Evolutionary conservation across 1,284 basidiomycete species (phyloP).

Genomic region (Ceratobasidium sp.): DNA sequence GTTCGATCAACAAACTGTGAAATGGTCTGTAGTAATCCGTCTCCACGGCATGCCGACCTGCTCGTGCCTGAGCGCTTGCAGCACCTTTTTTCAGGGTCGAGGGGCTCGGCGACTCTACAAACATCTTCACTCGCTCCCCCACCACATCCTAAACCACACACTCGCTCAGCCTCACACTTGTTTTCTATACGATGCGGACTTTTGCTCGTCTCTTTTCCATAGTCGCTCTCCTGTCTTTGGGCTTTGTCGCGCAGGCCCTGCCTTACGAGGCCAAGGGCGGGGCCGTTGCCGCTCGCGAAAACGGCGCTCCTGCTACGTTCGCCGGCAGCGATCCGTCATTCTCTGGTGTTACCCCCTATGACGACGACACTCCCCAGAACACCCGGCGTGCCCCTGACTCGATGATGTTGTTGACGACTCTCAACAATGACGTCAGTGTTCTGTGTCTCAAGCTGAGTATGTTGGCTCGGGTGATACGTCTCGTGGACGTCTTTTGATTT

Average conservation of each 20-base stretch:
- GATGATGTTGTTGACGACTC: too few species aligned
- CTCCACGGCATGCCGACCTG: too few species aligned
- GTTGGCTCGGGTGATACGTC: background rate
- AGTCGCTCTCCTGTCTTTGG: background rate
- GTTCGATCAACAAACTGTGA: too few species aligned
- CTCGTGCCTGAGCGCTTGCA: too few species aligned
- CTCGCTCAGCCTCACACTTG: background rate
- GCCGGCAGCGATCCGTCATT: background rate
- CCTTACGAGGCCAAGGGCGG: background rate
- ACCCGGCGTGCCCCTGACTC: background rate
- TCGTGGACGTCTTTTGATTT: background rate
- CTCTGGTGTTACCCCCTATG: background rate
- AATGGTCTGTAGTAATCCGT: too few species aligned
- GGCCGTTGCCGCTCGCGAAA: background rate
- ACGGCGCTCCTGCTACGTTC: background rate
- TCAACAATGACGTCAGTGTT: background rate
- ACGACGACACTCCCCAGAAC: background rate
- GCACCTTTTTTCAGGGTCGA: background rate
- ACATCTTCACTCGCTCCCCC: background rate
- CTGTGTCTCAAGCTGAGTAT: background rate
- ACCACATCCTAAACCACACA: background rate
- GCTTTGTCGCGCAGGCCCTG: background rate
- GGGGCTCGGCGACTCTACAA: background rate
- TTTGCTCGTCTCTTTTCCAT: slow-evolving; percentile 6
- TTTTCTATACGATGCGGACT: background rate